Percentiles rank a stretch among this genome's conserved stretches.
phyloP scores from a whole-genome alignment of 192 early-diverging fungal species.

The Spizellomyces sp. region DNA sequence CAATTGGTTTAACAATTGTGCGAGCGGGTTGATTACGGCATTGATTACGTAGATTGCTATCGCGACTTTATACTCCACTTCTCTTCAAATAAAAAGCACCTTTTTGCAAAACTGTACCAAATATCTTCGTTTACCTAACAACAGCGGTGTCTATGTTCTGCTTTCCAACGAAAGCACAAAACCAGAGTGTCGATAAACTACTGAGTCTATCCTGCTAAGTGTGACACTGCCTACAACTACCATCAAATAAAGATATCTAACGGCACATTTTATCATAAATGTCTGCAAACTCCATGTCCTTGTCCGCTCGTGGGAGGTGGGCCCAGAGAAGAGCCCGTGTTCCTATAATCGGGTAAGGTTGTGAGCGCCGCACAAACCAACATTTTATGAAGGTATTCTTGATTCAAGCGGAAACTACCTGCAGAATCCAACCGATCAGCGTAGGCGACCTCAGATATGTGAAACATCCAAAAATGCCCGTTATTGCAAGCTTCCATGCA shows the following conservation, averaged over 20 bases:
- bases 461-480: constrained; percentile 98
- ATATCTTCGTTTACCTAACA: too few species aligned
- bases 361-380: neutral
- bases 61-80: too few species aligned
- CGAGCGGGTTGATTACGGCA: too few species aligned
- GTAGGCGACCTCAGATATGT: constrained; percentile 75
- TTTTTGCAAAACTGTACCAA: too few species aligned
- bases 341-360: constrained; percentile 7
- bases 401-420: constrained; percentile 21
- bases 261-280: constrained; percentile 21
- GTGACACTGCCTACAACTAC: too few species aligned
- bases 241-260: constrained; percentile 23
- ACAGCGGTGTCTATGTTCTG: too few species aligned
- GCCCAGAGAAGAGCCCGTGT: constrained; percentile 39
- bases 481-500: constrained; percentile 94
- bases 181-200: too few species aligned
- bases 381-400: neutral
- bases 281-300: constrained; percentile 17
- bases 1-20: too few species aligned
- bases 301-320: constrained; percentile 39
- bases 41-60: too few species aligned
- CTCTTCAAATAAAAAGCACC: too few species aligned
- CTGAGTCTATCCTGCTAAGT: too few species aligned
- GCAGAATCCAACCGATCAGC: constrained; percentile 53
- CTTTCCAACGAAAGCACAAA: too few species aligned